Evolutionary conservation across 805 yeast genomes (phyloP).

Genomic region (Metahyphopichia silvanorum): DNA sequence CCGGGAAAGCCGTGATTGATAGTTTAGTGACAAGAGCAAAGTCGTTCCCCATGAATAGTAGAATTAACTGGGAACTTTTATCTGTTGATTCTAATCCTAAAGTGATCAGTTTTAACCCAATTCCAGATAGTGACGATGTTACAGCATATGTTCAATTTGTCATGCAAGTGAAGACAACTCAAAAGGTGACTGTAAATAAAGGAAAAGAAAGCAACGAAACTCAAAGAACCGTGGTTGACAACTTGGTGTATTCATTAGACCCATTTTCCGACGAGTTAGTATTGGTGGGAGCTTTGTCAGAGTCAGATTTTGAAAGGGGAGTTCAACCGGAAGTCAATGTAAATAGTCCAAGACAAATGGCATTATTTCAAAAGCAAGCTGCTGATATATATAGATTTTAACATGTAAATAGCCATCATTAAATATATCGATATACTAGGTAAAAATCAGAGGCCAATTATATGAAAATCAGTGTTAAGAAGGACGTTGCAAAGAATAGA

Average conservation of each 20-base stretch:
- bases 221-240: conserved; percentile 30
- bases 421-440: too few species aligned
- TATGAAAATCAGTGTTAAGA: too few species aligned
- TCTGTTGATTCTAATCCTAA: conserved; percentile 72
- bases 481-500: too few species aligned
- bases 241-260: conserved; percentile 36
- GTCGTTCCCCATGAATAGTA: conserved; percentile 52
- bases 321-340: conserved; percentile 32
- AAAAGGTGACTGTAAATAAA: conserved; percentile 26
- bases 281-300: conserved; percentile 40
- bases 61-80: conserved; percentile 73
- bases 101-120: conserved; percentile 64
- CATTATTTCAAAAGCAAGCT: conserved; percentile 26
- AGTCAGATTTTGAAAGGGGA: conserved; percentile 32
- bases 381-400: conserved; percentile 37
- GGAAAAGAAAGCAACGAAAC: conserved; percentile 17
- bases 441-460: too few species aligned
- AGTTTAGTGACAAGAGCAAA: conserved; percentile 29
- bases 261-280: conserved; percentile 37
- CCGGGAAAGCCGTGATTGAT: conserved; percentile 30
- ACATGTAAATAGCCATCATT: conserved; percentile 2
- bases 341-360: conserved; percentile 16
- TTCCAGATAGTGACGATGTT: conserved; percentile 46
- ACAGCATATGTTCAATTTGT: conserved; percentile 37
- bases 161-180: conserved; percentile 35